Evolutionary conservation across 1,284 basidiomycete genomes (phyloP), one percentile per base, ranked within the genome.

Genomic region (Rhodotorula sp.): DNA sequence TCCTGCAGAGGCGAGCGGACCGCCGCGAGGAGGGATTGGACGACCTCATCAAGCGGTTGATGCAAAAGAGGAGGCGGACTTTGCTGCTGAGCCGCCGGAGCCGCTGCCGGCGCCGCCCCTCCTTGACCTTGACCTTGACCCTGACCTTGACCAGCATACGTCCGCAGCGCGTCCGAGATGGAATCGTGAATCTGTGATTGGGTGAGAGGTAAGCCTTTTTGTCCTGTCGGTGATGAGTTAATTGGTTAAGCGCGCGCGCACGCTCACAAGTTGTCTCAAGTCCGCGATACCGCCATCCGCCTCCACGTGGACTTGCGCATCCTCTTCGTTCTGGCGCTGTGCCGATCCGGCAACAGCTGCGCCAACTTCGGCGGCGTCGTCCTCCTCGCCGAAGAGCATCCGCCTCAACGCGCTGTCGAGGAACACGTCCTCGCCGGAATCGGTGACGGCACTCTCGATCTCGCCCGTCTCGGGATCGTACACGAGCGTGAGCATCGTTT

Each of bases 401-500:
- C 38, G 26, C 55, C 56, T 50, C n/a, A 67, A 48, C 34, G 61
- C 63, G 50, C 62, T 62, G 28, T 62, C 64, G 31, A 62, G 23
- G n/a, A 43, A 64, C 23, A 70, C 45, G 23, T 63, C 62, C 58
- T 71, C 70, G 31, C 60, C 70, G 5, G 18, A 5, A 1, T 66
- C 64, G 43, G 59, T 62, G 23, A 65, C 58, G 15, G 63, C 60
- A 10, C 67, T 67, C 34, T 67, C 60, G 65, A 74, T 69, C 48
- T 69, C 60, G 49, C 69, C 69, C 38, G 69, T 71, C 7, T 71
- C 67, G 31, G 67, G 34, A 38, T 74, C 70, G 64, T 69, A 74
- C 5, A 71, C 60, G 48, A 74, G 60, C 19, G 63, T 60, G 50
- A 74, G 34, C n/a, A 62, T 62, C 43, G 54, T 48, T 4, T 67